Base-by-base conservation (phyloP, 2,329 filamentous ascomycete species). In the Harringtonia lauricola region DNA sequence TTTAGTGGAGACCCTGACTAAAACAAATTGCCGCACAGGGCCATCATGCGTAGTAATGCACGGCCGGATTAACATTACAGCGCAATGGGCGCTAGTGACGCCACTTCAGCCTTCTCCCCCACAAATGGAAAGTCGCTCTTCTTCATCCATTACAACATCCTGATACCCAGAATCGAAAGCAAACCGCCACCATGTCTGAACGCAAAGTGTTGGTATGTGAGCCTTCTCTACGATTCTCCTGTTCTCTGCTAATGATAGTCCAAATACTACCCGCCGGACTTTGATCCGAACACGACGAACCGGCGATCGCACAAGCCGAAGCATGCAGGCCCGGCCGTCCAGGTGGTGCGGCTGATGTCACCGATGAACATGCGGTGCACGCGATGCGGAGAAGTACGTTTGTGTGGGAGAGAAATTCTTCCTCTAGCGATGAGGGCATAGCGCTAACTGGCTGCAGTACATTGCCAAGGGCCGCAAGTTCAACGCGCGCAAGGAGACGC, bases 401-500 rank as follows among this genome's bases (percentile, higher is more conserved):
- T 17, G 21, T 6, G 8, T 14, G 7, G 13, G 14, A 14, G 26
- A 15, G 9, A 24, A 7, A 17, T n/a, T 7, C 17, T 15, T 35
- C 33, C 17, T n/a, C n/a, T n/a, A n/a, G n/a, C n/a, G 19, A 17
- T 21, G 9, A 37, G 36, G 2, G n/a, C 12, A 6, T 10, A 6
- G 10, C 22, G 29, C 28, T 22, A 13, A 39, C n/a, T 19, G 12
- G 1, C 10, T 12, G 10, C 17, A 46, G 51, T 61, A 55, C 49
- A 59, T 55, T 14, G 51, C 51, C 47, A 50, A 48, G 54, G 89
- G 89, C 0, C 79, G 89, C 48, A 96, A 95, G 57, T 96, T 96
- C 73, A 96, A 96, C 64, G 83, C 87, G 3, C 76, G 86, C 30
- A 98, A 98, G 58, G 88, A 95, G 58, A 95, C 85, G 0, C 87